A percentile compares a stretch with the other conserved stretches of the same genome.
These are phyloP conservation scores for Syzygium grande DNA, from an alignment of 345 rosid genomes.

Conservation along the genomic window DNA sequence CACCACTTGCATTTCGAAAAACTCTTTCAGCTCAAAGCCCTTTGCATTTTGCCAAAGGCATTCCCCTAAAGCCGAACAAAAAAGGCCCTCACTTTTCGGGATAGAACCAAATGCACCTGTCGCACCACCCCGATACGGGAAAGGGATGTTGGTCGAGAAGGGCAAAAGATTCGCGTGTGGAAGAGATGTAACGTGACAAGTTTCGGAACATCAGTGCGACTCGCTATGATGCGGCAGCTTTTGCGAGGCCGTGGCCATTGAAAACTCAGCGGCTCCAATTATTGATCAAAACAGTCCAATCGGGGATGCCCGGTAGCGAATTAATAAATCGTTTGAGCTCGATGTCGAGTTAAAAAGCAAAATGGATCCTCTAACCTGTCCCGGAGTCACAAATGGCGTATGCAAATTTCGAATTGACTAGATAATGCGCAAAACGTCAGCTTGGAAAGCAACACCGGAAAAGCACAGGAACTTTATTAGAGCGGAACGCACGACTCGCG, in stretches of 20 bases:
- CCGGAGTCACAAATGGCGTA: background rate
- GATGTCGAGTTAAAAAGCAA: background rate
- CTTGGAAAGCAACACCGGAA: too few relatives aligned
- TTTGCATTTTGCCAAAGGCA: too few relatives aligned
- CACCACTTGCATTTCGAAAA: too few relatives aligned
- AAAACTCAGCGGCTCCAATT: background rate
- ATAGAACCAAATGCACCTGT: background rate
- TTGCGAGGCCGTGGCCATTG: background rate
- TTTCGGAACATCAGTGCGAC: rapidly evolving
- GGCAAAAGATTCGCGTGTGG: background rate
- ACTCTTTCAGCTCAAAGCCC: too few relatives aligned
- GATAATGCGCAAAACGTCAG: too few relatives aligned
- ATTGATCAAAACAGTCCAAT: background rate
- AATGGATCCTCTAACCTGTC: background rate
- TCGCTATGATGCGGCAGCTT: background rate
- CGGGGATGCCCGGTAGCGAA: background rate
- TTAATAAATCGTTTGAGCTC: background rate
- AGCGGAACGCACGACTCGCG: too few relatives aligned
- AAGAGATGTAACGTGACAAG: background rate
- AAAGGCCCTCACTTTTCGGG: background rate
- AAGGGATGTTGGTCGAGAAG: background rate
- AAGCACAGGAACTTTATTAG: too few relatives aligned
- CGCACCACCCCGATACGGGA: background rate
- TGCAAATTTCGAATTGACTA: too few relatives aligned
- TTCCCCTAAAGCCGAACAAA: too few relatives aligned